phyloP scores from a whole-genome alignment of 1,139 yeast species.

The Candida pseudocylindracea region DNA sequence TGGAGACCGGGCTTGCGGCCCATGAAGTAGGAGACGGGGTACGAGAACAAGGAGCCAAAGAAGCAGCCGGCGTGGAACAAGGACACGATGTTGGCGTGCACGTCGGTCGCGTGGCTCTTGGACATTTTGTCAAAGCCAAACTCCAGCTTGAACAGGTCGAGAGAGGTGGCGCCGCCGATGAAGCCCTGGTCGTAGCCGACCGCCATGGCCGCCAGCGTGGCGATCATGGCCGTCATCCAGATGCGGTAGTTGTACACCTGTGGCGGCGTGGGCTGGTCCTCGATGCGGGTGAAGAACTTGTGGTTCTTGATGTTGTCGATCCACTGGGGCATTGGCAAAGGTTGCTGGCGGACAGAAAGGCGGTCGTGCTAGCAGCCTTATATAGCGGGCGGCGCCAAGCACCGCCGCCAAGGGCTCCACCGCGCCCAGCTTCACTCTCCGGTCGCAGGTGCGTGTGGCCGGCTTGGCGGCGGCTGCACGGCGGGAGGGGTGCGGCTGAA shows the following conservation, averaged over 20 bases:
- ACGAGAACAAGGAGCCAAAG: conserved; percentile 20
- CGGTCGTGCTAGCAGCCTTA: too few relatives aligned
- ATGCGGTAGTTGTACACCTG: conserved; percentile 15
- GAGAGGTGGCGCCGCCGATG: conserved; percentile 19
- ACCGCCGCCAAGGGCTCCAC: too few relatives aligned
- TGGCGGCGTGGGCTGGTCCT: conserved; percentile 18
- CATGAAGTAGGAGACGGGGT: conserved; percentile 14
- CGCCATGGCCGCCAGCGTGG: conserved; percentile 6
- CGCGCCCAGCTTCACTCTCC: too few relatives aligned
- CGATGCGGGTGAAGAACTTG: conserved; percentile 12
- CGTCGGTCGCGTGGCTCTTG: conserved; percentile 6
- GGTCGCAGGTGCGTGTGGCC: too few relatives aligned
- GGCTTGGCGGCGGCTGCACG: too few relatives aligned
- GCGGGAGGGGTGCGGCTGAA: too few relatives aligned
- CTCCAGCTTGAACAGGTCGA: conserved; percentile 13
- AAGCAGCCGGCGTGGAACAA: conserved; percentile 24
- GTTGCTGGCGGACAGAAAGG: too few relatives aligned
- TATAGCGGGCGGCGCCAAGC: too few relatives aligned
- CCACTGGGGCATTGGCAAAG: too few relatives aligned
- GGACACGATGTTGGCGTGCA: conserved; percentile 16
- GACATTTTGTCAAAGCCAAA: conserved; percentile 11
- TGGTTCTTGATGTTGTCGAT: conserved; percentile 1
- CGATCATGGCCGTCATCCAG: conserved; percentile 15
- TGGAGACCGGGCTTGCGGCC: conserved; percentile 17
- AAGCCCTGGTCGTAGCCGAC: conserved; percentile 20